These are phyloP conservation scores for Syzygium aqueum DNA, from an alignment of 345 rosid genomes.

Conservation along the genomic window DNA sequence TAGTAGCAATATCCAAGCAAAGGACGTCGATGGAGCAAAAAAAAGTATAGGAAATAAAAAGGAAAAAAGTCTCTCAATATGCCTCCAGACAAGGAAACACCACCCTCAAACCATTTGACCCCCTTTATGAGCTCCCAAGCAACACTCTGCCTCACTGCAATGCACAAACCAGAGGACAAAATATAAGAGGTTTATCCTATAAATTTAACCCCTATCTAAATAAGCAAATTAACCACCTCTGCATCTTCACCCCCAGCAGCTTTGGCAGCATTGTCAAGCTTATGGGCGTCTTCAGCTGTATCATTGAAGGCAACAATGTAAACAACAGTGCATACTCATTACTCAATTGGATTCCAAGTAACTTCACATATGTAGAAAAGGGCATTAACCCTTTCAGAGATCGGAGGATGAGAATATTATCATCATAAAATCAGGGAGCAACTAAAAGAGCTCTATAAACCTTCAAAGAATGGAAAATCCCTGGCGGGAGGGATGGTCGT, in stretches of 20 bases:
- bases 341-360: not conserved
- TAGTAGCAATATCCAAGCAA: not conserved
- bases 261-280: constrained; percentile 14
- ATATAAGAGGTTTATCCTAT: not conserved
- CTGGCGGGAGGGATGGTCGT: not conserved
- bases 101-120: not conserved
- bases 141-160: not conserved
- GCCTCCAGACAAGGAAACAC: not conserved
- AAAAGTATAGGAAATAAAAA: not conserved
- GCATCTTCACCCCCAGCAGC: constrained; percentile 15
- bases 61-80: not conserved
- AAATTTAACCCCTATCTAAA: not conserved
- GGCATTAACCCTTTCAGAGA: not conserved
- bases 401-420: not conserved
- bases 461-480: not conserved
- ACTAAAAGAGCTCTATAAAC: not conserved
- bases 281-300: constrained; percentile 16
- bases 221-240: constrained; percentile 1
- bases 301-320: not conserved
- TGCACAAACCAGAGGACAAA: not conserved
- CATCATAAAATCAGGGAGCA: not conserved
- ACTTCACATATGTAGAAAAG: not conserved
- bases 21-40: not conserved
- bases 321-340: not conserved
- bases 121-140: not conserved